These are phyloP conservation scores for Coemansia sp. DNA, from an alignment of 192 early-diverging fungal genomes.

Conservation along the genomic window DNA sequence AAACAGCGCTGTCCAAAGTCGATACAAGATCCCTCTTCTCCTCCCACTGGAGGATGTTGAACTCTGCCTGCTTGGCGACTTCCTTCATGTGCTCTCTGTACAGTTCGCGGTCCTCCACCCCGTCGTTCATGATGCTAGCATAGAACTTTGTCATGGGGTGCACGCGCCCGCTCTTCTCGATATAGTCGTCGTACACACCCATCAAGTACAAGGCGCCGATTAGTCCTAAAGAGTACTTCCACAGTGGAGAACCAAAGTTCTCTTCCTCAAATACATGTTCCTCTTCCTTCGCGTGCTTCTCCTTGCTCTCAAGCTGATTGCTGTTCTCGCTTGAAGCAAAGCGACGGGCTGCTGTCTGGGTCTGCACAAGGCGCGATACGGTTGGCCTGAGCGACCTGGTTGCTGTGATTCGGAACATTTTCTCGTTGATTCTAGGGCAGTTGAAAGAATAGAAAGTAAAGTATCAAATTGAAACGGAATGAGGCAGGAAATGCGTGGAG, in stretches of 20 bases:
- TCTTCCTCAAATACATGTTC: slow-evolving; percentile 37
- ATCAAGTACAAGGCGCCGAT: slow-evolving; percentile 39
- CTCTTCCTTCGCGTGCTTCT: slow-evolving; percentile 16
- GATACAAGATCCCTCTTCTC: slow-evolving; percentile 18
- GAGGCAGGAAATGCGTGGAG: background rate
- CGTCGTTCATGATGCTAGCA: slow-evolving; percentile 46
- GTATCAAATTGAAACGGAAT: background rate
- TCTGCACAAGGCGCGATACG: slow-evolving; percentile 11
- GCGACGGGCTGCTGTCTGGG: slow-evolving; percentile 29
- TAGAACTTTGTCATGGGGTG: slow-evolving; percentile 53
- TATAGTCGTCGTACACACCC: slow-evolving; percentile 47
- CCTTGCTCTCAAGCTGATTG: slow-evolving; percentile 10
- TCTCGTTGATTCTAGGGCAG: background rate
- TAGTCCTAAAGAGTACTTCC: slow-evolving; percentile 46
- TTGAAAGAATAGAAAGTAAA: slow-evolving; percentile 4
- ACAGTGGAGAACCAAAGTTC: slow-evolving; percentile 41
- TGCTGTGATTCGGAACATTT: slow-evolving; percentile 43
- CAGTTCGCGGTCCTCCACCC: slow-evolving; percentile 25
- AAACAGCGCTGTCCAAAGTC: slow-evolving; percentile 16
- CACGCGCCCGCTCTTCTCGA: slow-evolving; percentile 45
- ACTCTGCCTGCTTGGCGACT: slow-evolving; percentile 45
- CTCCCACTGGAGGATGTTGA: slow-evolving; percentile 51
- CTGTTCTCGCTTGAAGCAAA: slow-evolving; percentile 38
- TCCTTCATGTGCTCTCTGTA: slow-evolving; percentile 49
- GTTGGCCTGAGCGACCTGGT: slow-evolving; percentile 24